Conservation (phyloP, 345 rosid genomes). For the Syzygium aqueum region DNA sequence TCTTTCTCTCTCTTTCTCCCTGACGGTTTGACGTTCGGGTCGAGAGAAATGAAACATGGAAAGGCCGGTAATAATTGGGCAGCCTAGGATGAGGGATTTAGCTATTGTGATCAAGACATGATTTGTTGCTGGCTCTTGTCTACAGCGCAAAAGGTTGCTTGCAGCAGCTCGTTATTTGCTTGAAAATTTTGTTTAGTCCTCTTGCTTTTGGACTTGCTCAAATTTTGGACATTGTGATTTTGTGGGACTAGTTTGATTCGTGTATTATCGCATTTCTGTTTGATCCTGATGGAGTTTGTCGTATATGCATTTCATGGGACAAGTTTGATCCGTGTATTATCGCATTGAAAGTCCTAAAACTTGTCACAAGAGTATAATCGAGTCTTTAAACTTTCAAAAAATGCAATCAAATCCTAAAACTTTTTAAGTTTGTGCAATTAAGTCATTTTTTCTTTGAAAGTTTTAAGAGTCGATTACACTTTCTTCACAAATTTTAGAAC, state of each 20-base stretch:
- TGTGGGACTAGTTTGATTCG: background rate
- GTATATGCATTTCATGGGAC: background rate
- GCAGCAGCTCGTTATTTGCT: background rate
- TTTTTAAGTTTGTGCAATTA: too few species aligned
- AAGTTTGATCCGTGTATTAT: too few species aligned
- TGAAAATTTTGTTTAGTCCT: background rate
- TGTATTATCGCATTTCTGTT: background rate
- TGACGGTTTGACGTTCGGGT: background rate
- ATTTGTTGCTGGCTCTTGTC: background rate
- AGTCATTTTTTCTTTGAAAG: too few species aligned
- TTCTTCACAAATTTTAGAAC: too few species aligned
- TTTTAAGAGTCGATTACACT: too few species aligned
- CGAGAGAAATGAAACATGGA: background rate
- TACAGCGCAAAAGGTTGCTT: background rate
- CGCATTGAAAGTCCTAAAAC: too few species aligned
- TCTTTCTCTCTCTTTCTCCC: background rate
- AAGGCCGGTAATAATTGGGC: background rate
- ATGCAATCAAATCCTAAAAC: too few species aligned
- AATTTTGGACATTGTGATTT: background rate
- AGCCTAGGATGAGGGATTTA: background rate
- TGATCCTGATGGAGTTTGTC: background rate
- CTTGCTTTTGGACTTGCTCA: background rate
- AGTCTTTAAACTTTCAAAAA: too few species aligned
- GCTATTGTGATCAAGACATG: background rate
- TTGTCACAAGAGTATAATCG: too few species aligned